These are phyloP conservation scores for Blepharisma undulans DNA, from an alignment of 169 alveolate species.

Conservation along the genomic window DNA sequence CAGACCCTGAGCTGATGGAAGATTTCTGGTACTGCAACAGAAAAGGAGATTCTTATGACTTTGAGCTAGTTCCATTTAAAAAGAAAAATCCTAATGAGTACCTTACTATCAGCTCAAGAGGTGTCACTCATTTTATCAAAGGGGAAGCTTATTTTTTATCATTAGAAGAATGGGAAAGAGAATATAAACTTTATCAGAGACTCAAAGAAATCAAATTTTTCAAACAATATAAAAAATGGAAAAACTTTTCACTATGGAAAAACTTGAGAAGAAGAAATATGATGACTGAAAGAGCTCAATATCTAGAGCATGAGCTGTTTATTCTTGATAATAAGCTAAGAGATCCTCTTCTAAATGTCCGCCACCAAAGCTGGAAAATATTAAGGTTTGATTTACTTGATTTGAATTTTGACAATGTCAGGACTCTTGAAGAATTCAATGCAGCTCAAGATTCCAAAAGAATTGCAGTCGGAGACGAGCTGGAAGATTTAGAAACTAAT, in stretches of 20 bases:
- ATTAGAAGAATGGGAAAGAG: constrained; percentile 87
- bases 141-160: constrained; percentile 69
- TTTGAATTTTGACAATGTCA: constrained; percentile 50
- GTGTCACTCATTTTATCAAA: constrained; percentile 71
- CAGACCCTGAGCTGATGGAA: constrained; percentile 72
- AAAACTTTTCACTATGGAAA: constrained; percentile 88
- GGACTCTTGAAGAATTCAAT: constrained; percentile 62
- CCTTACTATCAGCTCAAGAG: constrained; percentile 76
- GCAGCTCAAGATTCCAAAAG: constrained; percentile 64
- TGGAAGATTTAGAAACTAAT: constrained; percentile 45
- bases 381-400: constrained; percentile 56
- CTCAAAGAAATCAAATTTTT: constrained; percentile 75
- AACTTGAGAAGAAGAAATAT: constrained; percentile 71
- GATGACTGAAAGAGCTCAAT: constrained; percentile 65
- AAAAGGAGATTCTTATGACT: constrained; percentile 72
- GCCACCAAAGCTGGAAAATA: constrained; percentile 42
- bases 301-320: constrained; percentile 76
- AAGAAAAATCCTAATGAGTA: constrained; percentile 55
- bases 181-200: constrained; percentile 72
- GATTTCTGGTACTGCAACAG: constrained; percentile 74
- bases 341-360: constrained; percentile 70
- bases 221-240: constrained; percentile 80
- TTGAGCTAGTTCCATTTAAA: constrained; percentile 69
- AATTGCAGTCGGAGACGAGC: constrained; percentile 48
- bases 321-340: constrained; percentile 78